Base-by-base conservation (phyloP, 83 land plant genomes). In the Picea abies region DNA sequence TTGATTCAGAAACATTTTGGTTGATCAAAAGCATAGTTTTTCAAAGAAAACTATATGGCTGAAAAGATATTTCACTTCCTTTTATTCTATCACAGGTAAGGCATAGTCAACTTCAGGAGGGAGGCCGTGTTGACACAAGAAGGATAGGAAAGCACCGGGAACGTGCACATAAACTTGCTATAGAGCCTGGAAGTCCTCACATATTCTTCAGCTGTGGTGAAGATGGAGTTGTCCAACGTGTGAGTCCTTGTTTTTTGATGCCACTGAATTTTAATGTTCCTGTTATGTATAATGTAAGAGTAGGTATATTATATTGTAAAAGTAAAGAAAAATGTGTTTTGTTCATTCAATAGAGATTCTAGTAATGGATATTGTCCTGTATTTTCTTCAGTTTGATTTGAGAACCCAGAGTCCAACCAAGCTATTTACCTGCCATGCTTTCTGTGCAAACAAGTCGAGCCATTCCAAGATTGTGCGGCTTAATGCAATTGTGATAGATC, bases 191-290 rank as follows among this genome's bases (percentile, higher is more conserved):
- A 47, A 95, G 95, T 83, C 92, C 98, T 67, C 88, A 95, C 76
- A 89, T 89, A 56, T 95, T 97, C 79, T 96, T 91, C 71, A 92
- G 95, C 32, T 94, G 98, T 85, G 98, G 95, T 63, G 99, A 97
- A 88, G 99, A 97, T 91, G 99, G 98, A 65, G 70, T 95, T 65
- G 98, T 97, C 61, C 90, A 87, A 41, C 99, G 91, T 84, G 99
- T 97, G 81, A 87, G 95, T 89, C 78, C 63, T 82, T 58, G 23
- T 41, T 79, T 32, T 60, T 73, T 62, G 5, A 65, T 32, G 19
- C 39, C 76, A 73, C 35, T 16, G 49, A 61, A 44, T 26, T 71
- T 60, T 56, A 5, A 12, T 76, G 15, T 39, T 26, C 41, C 35
- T 84, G 80, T 52, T 39, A 5, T 44, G 81, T 76, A 71, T 56